phyloP scores from a whole-genome alignment of 805 yeast genomes.

The Hanseniaspora mollemarum region DNA sequence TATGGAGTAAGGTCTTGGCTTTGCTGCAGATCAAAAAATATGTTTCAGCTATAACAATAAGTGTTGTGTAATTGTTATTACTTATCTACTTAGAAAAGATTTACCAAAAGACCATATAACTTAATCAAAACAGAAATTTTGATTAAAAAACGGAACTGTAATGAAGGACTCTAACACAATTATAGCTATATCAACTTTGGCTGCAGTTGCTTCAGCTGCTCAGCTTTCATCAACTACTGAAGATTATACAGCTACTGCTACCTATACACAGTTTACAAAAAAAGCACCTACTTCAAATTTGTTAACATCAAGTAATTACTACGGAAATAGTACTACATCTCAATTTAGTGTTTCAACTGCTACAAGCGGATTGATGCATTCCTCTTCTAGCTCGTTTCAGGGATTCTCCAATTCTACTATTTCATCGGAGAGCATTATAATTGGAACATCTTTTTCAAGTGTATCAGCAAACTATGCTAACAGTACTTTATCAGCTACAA shows the following conservation, averaged over 20 bases:
- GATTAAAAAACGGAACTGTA: neutral
- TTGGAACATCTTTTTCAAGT: too few species aligned
- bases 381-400: too few species aligned
- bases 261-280: conserved; percentile 18
- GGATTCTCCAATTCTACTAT: too few species aligned
- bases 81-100: too few species aligned
- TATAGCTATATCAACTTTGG: conserved; percentile 6
- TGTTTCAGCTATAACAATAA: too few species aligned
- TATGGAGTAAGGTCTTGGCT: too few species aligned
- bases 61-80: too few species aligned
- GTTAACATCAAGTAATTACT: conserved; percentile 2
- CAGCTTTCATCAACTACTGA: conserved; percentile 20
- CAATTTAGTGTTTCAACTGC: neutral
- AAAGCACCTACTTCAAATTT: conserved; percentile 6
- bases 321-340: conserved; percentile 3
- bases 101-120: too few species aligned
- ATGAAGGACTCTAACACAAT: conserved; percentile 6
- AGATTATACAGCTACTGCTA: conserved; percentile 21
- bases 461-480: neutral
- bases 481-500: neutral
- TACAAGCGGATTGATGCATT: too few species aligned
- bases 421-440: too few species aligned
- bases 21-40: too few species aligned
- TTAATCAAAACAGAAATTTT: too few species aligned
- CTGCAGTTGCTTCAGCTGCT: conserved; percentile 16